Conservation (phyloP, 768 basidiomycete species). For the Termitomyces sp. region DNA sequence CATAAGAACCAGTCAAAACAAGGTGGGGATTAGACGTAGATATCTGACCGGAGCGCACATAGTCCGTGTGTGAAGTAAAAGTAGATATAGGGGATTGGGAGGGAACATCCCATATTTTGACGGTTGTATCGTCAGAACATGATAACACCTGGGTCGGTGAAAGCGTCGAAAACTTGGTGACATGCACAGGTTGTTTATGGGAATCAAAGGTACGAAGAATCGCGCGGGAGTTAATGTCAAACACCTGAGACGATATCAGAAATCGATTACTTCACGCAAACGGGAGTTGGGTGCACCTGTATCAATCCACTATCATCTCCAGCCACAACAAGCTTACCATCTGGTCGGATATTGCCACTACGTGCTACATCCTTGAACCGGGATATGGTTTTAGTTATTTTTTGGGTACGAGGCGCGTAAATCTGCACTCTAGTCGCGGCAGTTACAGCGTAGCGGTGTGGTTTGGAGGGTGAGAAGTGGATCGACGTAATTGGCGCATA, state of each 20-base stretch:
- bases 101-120: constrained; percentile 93
- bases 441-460: constrained; percentile 94
- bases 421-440: constrained; percentile 92
- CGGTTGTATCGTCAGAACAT: constrained; percentile 95
- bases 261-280: background rate
- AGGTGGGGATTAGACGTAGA: constrained; percentile 81
- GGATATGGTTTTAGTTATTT: constrained; percentile 93
- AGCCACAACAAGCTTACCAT: constrained; percentile 94
- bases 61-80: constrained; percentile 88
- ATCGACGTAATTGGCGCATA: constrained; percentile 94
- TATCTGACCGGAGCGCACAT: constrained; percentile 91
- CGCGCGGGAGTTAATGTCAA: constrained; percentile 91
- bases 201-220: constrained; percentile 90
- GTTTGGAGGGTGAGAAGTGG: constrained; percentile 84
- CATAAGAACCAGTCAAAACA: constrained; percentile 92
- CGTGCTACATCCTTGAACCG: constrained; percentile 96
- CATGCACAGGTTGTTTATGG: constrained; percentile 96
- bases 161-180: constrained; percentile 85
- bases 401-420: constrained; percentile 95
- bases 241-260: constrained; percentile 51
- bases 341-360: constrained; percentile 82
- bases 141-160: constrained; percentile 85
- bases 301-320: constrained; percentile 93
- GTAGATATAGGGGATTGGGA: constrained; percentile 78
- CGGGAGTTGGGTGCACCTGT: constrained; percentile 47